Evolutionary conservation across 75 land plant genomes (phyloP), one percentile per base, ranked within the genome.

Genomic region (Larix kaempferi): DNA sequence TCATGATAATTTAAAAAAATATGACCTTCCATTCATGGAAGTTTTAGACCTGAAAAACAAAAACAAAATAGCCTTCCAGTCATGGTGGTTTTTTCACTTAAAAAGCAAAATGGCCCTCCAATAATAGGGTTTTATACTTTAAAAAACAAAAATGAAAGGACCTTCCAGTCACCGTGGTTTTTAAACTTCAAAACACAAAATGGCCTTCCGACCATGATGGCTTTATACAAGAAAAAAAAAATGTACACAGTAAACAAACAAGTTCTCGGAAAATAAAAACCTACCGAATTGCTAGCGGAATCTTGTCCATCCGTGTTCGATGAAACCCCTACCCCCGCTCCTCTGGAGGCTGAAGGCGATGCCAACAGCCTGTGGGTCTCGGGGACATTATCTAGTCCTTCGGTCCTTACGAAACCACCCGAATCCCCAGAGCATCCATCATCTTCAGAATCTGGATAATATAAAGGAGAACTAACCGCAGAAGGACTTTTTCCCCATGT

Each of bases 341-440:
- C 23, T 44, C 41, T 69, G 22, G n/a, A 65, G 19, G 8, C 67
- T 35, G 17, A 64, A 29, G 27, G 37, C 67, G 19, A 64, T 49
- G 54, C 54, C 11, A 49, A 49, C 54, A 49, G 54, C 11, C 54
- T 49, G 54, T 49, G 54, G 54, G 2, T 49, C 54, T 49, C 54
- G 54, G 54, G 11, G 54, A 0, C 8, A 11, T 29, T 0, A 61
- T 17, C 39, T 5, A 65, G 21, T 7, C 35, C 69, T 37, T 65
- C 69, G 19, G 39, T 37, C 21, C 69, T 65, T 33, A 33, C 7
- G 8, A 65, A 65, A 65, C 17, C 72, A 67, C 44, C 72, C 22
- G 72, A 69, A 69, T 69, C 72, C 44, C 72, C 72, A 69, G 6
- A 69, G 52, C 72, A 69, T 41, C 41, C 72, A 69, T 19, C 69